Base-by-base conservation (phyloP, 2,329 filamentous ascomycete genomes). In the Pseudocercospora ulei region DNA sequence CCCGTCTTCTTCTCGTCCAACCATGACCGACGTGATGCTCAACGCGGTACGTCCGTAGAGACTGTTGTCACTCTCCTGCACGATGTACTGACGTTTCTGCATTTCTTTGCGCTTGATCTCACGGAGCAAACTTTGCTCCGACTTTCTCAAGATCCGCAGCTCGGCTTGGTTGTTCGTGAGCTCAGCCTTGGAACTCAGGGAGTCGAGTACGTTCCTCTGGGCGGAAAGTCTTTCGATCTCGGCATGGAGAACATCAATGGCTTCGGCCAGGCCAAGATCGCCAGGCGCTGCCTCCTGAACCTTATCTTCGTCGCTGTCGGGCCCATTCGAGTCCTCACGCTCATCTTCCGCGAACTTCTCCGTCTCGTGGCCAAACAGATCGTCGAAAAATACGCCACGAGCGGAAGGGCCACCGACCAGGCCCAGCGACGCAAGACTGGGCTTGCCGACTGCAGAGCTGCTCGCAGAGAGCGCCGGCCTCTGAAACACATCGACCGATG, bases 31-130 rank as follows among this genome's bases (percentile, higher is more conserved):
- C 56, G 90, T 90, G 58, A 98, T 95, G 52, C 75, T 81, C 53
- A 96, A 77, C 0, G 78, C 84, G 2, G 90, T 88, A 11, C 88
- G 82, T 2, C 90, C 90, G 55, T 93, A 96, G 14, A 98, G 69
- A 60, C 86, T 94, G 61, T 94, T 98, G 59, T 98, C 92, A 56
- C 86, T 95, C 62, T 98, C 90, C 62, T 98, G 90, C 5, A 96
- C 78, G 29, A 93, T 84, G 53, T 98, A 98, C 59, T 98, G 92
- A 61, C 94, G 90, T 36, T 87, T 75, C 59, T 98, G 90, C 56
- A 98, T 73, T 62, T 96, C 88, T 59, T 96, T 98, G 20, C 87
- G 78, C 40, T 85, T 76, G 38, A 96, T 86, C 61, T 98, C 90
- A 49, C 90, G 74, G 55, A 93, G 82, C 41, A 98, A 66, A 61